phyloP scores from a whole-genome alignment of 2,329 filamentous ascomycete species.

The Chalaropsis thielavioides region DNA sequence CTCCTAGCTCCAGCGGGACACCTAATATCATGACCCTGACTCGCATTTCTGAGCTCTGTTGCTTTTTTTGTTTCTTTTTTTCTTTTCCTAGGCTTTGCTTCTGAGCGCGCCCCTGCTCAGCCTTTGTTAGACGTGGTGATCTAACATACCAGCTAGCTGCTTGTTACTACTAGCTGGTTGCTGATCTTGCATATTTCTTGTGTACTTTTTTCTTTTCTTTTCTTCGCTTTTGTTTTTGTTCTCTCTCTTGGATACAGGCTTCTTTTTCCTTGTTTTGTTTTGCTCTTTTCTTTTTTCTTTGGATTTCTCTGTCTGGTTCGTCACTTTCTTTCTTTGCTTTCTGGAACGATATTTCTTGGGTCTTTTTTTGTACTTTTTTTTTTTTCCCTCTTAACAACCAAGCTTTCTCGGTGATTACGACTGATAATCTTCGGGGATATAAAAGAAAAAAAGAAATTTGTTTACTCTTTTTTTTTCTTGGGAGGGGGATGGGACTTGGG shows the following conservation, averaged over 20 bases:
- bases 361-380: not conserved
- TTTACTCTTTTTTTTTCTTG: not conserved
- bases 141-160: not conserved
- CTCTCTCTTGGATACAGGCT: slow-evolving; percentile 1
- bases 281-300: not conserved
- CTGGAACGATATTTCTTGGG: not conserved
- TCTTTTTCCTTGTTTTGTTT: not conserved
- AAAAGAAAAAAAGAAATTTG: not conserved
- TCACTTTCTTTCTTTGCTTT: not conserved
- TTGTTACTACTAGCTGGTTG: not conserved
- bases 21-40: not conserved
- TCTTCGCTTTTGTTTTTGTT: not conserved
- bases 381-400: not conserved
- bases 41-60: not conserved
- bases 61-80: not conserved
- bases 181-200: not conserved
- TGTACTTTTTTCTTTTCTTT: not conserved
- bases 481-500: not conserved
- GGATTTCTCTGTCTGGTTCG: not conserved
- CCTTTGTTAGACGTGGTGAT: not conserved
- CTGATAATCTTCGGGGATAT: not conserved
- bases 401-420: not conserved
- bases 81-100: too few relatives aligned
- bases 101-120: not conserved
- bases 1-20: not conserved